Evolutionary conservation across 2,329 filamentous ascomycete species (phyloP).

Genomic region (Beauveria australis): DNA sequence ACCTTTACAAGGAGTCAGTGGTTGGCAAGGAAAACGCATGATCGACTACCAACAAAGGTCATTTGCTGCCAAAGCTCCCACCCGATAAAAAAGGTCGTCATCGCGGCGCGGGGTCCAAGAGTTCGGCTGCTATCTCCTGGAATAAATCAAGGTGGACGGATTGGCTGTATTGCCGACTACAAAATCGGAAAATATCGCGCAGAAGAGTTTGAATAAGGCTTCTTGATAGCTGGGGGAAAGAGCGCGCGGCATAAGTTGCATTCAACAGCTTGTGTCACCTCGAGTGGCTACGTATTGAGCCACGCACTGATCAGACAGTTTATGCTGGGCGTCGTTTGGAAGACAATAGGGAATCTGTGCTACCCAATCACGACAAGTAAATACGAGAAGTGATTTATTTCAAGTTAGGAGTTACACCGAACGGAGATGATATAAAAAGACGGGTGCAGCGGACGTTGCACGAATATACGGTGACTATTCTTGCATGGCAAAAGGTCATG

Average conservation of each 20-base stretch:
- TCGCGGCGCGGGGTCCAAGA: conserved; percentile 26
- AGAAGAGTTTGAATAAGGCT: not conserved
- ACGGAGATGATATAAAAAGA: not conserved
- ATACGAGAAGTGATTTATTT: not conserved
- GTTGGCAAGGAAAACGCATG: not conserved
- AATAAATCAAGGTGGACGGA: not conserved
- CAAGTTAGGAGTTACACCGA: not conserved
- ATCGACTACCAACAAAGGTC: conserved; percentile 62
- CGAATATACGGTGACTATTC: not conserved
- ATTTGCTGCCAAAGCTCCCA: conserved; percentile 87
- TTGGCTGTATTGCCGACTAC: not conserved
- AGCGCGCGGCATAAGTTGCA: not conserved
- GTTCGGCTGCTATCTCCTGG: not conserved
- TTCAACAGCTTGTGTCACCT: not conserved
- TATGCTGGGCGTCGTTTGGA: not conserved
- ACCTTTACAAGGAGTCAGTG: conserved; percentile 40
- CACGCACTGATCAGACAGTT: not conserved
- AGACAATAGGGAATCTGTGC: not conserved
- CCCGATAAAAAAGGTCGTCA: conserved; percentile 49
- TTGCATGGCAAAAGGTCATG: not conserved
- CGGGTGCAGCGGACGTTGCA: conserved; percentile 1
- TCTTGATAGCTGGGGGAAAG: not conserved
- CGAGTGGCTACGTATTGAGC: not conserved
- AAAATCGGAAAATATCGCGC: not conserved
- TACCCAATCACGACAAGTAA: not conserved